Evolutionary conservation across 768 basidiomycete species (phyloP), one percentile per base, ranked within the genome.

Genomic region (Boletus vermiculosoides): DNA sequence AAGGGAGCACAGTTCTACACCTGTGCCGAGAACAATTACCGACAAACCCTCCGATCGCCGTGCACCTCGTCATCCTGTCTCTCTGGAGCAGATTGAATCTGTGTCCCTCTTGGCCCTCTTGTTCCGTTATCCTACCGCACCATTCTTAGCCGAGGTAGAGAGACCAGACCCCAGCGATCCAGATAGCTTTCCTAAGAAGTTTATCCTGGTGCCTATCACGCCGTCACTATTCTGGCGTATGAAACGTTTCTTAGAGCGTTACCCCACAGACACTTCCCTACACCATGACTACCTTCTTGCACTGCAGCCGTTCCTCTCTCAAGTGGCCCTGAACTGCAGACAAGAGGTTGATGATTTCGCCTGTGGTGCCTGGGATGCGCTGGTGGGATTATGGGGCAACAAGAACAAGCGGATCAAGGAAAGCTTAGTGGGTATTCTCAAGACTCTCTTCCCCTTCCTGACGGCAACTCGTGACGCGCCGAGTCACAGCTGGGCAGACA

Each of bases 381-480:
- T 98, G 6, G 77, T 94, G 3, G 73, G 73, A 2, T 72, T 96
- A 25, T 97, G 93, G 93, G 78, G 79, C 2, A 88, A 88, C 18
- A 93, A 92, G 73, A 87, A 85, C 69, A 85, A 82, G 56, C 70
- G 77, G 9, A 74, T 89, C 62, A 94, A 94, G 68, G 94, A 95
- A 69, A 81, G 84, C 44, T 75, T 98, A 18, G 76, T 94, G 30
- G 79, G 86, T n/a, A 78, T 91, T 23, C 72, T 97, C 20, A 82
- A 83, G 18, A 76, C 79, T 15, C 76, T 97, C 4, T 81, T 95
- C 42, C 90, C 90, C 1, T 94, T 86, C 68, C 71, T 90, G 48
- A 79, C 79, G 0, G 73, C 77, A 33, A 73, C 71, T 36, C 60
- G 72, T 37, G 71, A 67, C 41, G 56, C 45, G 20, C 49, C 68